Percentiles rank a stretch among this genome's conserved stretches.
Evolutionary conservation across 1,139 yeast genomes (phyloP).

Genomic region (Candida sanyaensis): DNA sequence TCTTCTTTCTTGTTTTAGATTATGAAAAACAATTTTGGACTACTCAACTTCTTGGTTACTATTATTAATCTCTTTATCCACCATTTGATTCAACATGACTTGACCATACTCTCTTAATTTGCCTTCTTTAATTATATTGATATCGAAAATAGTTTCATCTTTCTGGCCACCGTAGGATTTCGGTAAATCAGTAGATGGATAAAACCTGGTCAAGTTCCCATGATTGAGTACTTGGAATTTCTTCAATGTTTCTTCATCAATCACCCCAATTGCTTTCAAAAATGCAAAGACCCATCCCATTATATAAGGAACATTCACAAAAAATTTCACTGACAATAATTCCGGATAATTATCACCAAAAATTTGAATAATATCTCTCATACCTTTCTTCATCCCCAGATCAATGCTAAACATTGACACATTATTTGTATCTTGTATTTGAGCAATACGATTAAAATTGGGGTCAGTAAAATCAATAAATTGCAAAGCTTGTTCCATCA

Average conservation of each 20-base stretch:
- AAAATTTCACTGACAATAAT: slow-evolving; percentile 67
- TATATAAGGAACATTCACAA: slow-evolving; percentile 74
- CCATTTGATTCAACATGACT: slow-evolving; percentile 24
- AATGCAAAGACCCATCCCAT: slow-evolving; percentile 81
- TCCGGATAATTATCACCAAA: slow-evolving; percentile 88
- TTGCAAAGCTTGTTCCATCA: slow-evolving; percentile 80
- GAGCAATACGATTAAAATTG: slow-evolving; percentile 63
- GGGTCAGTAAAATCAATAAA: slow-evolving; percentile 57
- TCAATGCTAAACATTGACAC: slow-evolving; percentile 78
- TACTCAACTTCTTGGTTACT: slow-evolving; percentile 18
- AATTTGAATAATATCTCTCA: slow-evolving; percentile 64
- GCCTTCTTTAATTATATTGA: slow-evolving; percentile 20
- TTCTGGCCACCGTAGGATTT: slow-evolving; percentile 53
- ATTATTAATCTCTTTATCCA: slow-evolving; percentile 18
- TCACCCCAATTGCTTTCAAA: slow-evolving; percentile 53
- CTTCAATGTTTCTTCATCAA: slow-evolving; percentile 67
- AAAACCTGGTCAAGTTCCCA: slow-evolving; percentile 57
- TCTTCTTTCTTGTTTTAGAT: not conserved
- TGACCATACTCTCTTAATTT: slow-evolving; percentile 30
- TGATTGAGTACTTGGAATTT: slow-evolving; percentile 70
- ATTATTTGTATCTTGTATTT: slow-evolving; percentile 81
- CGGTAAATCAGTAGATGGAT: slow-evolving; percentile 57
- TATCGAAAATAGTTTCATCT: slow-evolving; percentile 22
- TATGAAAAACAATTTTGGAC: no score
- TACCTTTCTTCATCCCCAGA: slow-evolving; percentile 65